These are phyloP conservation scores for Sporobolomyces roseus DNA, from an alignment of 768 basidiomycete genomes.

Conservation along the genomic window DNA sequence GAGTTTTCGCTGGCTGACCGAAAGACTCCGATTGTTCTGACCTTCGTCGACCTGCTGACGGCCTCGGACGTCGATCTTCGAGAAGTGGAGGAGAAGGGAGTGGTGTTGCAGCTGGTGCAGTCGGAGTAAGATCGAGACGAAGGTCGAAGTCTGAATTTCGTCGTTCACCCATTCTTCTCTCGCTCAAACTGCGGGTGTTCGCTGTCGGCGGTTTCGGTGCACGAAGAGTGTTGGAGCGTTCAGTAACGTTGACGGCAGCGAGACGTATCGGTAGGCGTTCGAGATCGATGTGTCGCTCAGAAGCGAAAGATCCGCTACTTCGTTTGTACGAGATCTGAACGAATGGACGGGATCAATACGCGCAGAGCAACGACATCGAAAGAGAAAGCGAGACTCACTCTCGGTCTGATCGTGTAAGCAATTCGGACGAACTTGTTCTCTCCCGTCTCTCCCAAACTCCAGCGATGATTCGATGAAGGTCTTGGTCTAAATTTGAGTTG, in stretches of 20 bases:
- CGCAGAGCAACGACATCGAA: too few relatives aligned
- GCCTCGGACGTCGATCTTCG: background rate
- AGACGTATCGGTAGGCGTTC: background rate
- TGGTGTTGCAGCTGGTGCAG: background rate
- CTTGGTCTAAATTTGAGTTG: background rate
- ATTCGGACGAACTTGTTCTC: slow-evolving; percentile 7
- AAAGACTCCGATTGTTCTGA: slow-evolving; percentile 17
- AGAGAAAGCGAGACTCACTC: slow-evolving; percentile 3
- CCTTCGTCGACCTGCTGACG: slow-evolving; percentile 13
- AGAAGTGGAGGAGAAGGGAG: background rate
- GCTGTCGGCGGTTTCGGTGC: background rate
- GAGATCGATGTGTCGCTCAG: slow-evolving; percentile 7
- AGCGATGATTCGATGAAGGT: background rate
- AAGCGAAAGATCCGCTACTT: slow-evolving; percentile 10
- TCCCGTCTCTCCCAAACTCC: slow-evolving; percentile 24
- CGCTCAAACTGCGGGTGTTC: too few relatives aligned
- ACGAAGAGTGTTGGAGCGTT: background rate
- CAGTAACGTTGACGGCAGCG: background rate
- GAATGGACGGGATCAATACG: background rate
- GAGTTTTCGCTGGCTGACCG: slow-evolving; percentile 18
- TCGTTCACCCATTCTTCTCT: background rate
- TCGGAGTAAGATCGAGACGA: background rate
- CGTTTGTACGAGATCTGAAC: slow-evolving; percentile 10
- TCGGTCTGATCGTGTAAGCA: background rate
- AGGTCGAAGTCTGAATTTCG: slow-evolving; percentile 11